These are phyloP conservation scores for Gleditsia sinensis DNA, from an alignment of 306 rosid species.

Conservation along the genomic window DNA sequence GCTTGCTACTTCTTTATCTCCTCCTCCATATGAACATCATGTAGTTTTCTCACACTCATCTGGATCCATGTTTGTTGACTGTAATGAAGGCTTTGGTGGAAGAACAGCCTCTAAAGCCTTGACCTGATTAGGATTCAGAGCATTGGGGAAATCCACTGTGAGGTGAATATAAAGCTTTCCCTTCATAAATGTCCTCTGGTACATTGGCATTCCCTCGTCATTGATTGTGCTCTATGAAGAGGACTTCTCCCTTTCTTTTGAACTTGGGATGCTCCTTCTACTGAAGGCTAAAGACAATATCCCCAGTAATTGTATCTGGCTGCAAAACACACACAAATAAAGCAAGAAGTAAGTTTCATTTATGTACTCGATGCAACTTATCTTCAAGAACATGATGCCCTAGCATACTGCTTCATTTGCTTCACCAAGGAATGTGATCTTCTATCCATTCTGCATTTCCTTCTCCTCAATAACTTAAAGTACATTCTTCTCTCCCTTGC, in stretches of 20 bases:
- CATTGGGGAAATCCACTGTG: slow-evolving; percentile 82
- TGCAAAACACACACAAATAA: slow-evolving; percentile 41
- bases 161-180: slow-evolving; percentile 92
- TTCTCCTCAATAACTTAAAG: slow-evolving; percentile 87
- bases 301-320: slow-evolving; percentile 97
- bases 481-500: slow-evolving; percentile 95
- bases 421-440: slow-evolving; percentile 91
- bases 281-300: slow-evolving; percentile 87
- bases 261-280: slow-evolving; percentile 93
- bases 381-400: background rate
- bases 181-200: slow-evolving; percentile 92
- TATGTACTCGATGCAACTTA: background rate
- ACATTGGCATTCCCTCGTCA: slow-evolving; percentile 93
- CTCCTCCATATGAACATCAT: slow-evolving; percentile 82
- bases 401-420: slow-evolving; percentile 88
- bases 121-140: slow-evolving; percentile 59
- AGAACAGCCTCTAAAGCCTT: slow-evolving; percentile 65
- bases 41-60: slow-evolving; percentile 97
- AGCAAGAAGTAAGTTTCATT: slow-evolving; percentile 10
- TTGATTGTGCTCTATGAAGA: slow-evolving; percentile 76
- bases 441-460: slow-evolving; percentile 94
- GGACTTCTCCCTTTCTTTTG: slow-evolving; percentile 79
- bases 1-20: slow-evolving; percentile 69
- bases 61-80: slow-evolving; percentile 78
- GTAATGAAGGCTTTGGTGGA: slow-evolving; percentile 60